These are phyloP conservation scores for Hypoxylon sp. DNA, from an alignment of 2,329 filamentous ascomycete species.

Conservation along the genomic window DNA sequence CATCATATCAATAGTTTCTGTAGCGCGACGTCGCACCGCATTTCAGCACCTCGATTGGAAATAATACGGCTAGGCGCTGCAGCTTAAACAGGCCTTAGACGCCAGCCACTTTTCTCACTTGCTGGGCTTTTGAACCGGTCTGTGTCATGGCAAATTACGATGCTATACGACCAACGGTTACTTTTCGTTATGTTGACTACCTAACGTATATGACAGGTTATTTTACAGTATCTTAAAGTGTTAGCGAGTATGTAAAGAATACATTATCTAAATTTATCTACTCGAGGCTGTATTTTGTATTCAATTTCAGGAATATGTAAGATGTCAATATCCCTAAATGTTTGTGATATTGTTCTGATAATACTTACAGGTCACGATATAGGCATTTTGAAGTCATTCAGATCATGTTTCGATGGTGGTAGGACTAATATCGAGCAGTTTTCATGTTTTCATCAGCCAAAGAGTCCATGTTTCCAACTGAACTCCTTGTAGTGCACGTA, in stretches of 20 bases:
- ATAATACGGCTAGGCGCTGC: conserved; percentile 11
- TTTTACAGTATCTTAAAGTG: too few relatives aligned
- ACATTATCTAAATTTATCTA: not conserved
- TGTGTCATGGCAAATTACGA: not conserved
- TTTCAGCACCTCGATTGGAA: not conserved
- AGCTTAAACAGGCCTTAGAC: conserved; percentile 8
- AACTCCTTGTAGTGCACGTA: not conserved
- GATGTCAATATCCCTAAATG: too few relatives aligned
- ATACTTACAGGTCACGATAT: too few relatives aligned
- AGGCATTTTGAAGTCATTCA: too few relatives aligned
- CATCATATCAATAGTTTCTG: conserved; percentile 4
- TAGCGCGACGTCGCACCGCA: conserved; percentile 10
- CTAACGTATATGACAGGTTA: too few relatives aligned
- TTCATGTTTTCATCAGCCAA: not conserved
- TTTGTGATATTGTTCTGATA: too few relatives aligned
- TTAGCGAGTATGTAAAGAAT: not conserved
- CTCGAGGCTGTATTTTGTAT: not conserved
- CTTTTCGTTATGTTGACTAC: not conserved
- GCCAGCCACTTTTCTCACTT: not conserved
- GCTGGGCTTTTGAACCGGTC: not conserved
- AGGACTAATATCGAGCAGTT: too few relatives aligned
- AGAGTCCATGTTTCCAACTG: not conserved
- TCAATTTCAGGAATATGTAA: too few relatives aligned
- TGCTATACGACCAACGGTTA: not conserved
- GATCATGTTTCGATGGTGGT: too few relatives aligned